Conservation (phyloP, 371 early-diverging fungal species). For the Lichtheimia ornata region DNA sequence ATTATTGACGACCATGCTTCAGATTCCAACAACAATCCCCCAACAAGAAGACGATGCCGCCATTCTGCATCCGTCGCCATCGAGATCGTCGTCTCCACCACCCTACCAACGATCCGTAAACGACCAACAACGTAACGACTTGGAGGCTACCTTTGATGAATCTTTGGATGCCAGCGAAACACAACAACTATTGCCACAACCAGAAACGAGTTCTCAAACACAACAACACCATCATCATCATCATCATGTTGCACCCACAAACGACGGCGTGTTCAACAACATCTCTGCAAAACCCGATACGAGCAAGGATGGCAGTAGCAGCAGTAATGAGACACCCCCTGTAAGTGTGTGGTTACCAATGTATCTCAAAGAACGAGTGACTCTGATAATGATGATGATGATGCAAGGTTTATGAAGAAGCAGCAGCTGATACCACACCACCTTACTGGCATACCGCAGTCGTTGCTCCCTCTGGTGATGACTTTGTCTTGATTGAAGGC, state of each 20-base stretch:
- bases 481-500: constrained; percentile 61
- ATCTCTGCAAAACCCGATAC: constrained; percentile 58
- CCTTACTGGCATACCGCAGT: constrained; percentile 63
- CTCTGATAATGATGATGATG: not conserved
- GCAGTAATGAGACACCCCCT: constrained; percentile 39
- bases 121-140: constrained; percentile 12
- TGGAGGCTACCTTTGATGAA: constrained; percentile 20
- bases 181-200: constrained; percentile 5
- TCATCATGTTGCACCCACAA: constrained; percentile 18
- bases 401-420: constrained; percentile 60
- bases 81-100: not conserved
- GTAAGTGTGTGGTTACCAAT: constrained; percentile 17
- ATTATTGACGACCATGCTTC: not conserved
- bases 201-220: not conserved
- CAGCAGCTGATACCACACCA: constrained; percentile 62
- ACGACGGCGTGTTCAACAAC: constrained; percentile 63
- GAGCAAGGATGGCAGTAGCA: constrained; percentile 18
- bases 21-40: not conserved
- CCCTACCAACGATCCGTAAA: not conserved
- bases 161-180: constrained; percentile 2
- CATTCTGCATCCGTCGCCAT: not conserved
- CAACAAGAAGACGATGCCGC: not conserved
- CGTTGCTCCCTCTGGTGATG: constrained; percentile 54
- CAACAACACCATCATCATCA: not conserved
- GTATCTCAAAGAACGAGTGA: not conserved